These are phyloP conservation scores for Cryptococcus deneoformans DNA, from an alignment of 1,284 basidiomycete genomes.

Conservation along the genomic window DNA sequence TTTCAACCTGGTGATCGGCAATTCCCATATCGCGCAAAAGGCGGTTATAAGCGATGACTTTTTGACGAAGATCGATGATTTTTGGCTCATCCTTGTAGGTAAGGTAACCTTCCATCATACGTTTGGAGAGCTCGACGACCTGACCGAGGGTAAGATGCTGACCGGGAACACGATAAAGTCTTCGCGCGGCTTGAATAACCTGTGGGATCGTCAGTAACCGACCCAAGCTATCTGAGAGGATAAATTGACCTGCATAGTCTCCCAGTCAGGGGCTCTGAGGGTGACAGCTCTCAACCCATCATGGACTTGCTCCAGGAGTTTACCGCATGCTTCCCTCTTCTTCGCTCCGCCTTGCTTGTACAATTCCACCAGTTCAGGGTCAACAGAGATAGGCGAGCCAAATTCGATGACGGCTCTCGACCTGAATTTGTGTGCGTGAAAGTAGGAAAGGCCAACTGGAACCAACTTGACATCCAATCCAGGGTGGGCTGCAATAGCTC, in stretches of 20 bases:
- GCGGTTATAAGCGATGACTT: slow-evolving; percentile 94
- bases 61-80: slow-evolving; percentile 73
- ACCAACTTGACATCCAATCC: slow-evolving; percentile 84
- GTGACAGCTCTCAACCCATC: slow-evolving; percentile 98
- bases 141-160: slow-evolving; percentile 93
- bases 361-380: slow-evolving; percentile 76
- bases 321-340: slow-evolving; percentile 87
- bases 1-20: slow-evolving; percentile 92
- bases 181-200: slow-evolving; percentile 93
- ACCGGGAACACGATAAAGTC: slow-evolving; percentile 92
- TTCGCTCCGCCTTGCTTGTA: slow-evolving; percentile 86
- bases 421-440: slow-evolving; percentile 92
- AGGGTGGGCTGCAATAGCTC: slow-evolving; percentile 92
- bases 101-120: slow-evolving; percentile 89
- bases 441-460: slow-evolving; percentile 92
- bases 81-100: slow-evolving; percentile 93
- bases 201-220: slow-evolving; percentile 33
- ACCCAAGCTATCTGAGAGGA: not conserved
- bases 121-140: slow-evolving; percentile 94
- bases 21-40: slow-evolving; percentile 89
- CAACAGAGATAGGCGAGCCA: slow-evolving; percentile 86
- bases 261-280: slow-evolving; percentile 92
- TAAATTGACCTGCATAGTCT: slow-evolving; percentile 86
- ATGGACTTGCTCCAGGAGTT: slow-evolving; percentile 89
- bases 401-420: slow-evolving; percentile 97